phyloP scores from a whole-genome alignment of 345 rosid species.

The Moringa oleifera region DNA sequence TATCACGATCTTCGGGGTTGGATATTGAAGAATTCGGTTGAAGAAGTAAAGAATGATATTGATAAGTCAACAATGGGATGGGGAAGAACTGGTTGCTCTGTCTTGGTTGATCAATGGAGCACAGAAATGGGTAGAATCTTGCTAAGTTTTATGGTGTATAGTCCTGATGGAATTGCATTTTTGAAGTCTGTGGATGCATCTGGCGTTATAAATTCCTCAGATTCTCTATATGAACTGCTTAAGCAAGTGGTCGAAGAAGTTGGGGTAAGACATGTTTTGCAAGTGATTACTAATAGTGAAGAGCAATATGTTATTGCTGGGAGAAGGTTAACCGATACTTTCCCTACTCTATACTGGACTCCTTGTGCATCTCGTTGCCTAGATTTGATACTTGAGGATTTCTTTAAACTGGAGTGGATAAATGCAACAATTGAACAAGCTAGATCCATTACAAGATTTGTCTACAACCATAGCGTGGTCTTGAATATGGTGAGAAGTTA shows the following conservation, averaged over 20 bases:
- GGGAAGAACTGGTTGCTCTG: constrained; percentile 73
- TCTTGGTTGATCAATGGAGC: constrained; percentile 63
- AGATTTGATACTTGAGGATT: constrained; percentile 75
- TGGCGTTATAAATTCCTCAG: constrained; percentile 39
- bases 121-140: constrained; percentile 37
- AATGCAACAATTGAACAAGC: constrained; percentile 63
- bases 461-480: constrained; percentile 64
- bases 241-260: constrained; percentile 77
- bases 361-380: constrained; percentile 75
- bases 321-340: constrained; percentile 52
- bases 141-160: constrained; percentile 52
- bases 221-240: constrained; percentile 49
- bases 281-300: constrained; percentile 71
- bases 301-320: constrained; percentile 56
- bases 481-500: constrained; percentile 71
- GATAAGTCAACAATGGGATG: constrained; percentile 34
- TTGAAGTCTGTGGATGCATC: constrained; percentile 64
- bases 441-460: constrained; percentile 64
- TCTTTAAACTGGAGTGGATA: constrained; percentile 64
- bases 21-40: constrained; percentile 65
- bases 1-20: constrained; percentile 63
- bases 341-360: constrained; percentile 79
- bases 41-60: constrained; percentile 58
- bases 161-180: constrained; percentile 68
- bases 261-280: constrained; percentile 64